phyloP scores from a whole-genome alignment of 495 filamentous ascomycete species.

The Aspergillus affinis region DNA sequence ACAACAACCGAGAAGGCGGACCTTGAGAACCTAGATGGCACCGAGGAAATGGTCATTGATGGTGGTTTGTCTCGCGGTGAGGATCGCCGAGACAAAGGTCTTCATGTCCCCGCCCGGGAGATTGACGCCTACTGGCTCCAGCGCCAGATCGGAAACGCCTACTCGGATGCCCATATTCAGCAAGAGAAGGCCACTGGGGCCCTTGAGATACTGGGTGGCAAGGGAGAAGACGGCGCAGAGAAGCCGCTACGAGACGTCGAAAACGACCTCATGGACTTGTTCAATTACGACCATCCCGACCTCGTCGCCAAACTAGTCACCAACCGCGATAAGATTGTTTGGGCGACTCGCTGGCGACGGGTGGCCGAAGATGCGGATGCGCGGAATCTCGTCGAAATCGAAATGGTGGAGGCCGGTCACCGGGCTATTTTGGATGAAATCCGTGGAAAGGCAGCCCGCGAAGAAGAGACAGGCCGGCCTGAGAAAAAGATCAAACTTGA shows the following conservation, averaged over 20 bases:
- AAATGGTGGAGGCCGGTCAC: slow-evolving; percentile 89
- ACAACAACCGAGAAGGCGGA: slow-evolving; percentile 48
- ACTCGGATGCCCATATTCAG: slow-evolving; percentile 85
- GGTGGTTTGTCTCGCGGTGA: slow-evolving; percentile 46
- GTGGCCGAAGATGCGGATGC: slow-evolving; percentile 80
- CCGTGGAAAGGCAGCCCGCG: slow-evolving; percentile 59
- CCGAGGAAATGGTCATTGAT: slow-evolving; percentile 81
- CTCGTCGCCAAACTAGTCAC: slow-evolving; percentile 89
- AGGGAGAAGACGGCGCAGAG: slow-evolving; percentile 76
- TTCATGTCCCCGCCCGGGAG: slow-evolving; percentile 71
- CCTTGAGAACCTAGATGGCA: slow-evolving; percentile 42
- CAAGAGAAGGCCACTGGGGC: slow-evolving; percentile 84
- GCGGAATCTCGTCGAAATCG: slow-evolving; percentile 73
- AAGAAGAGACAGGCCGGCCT: slow-evolving; percentile 52
- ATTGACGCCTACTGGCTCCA: slow-evolving; percentile 99
- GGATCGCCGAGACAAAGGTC: slow-evolving; percentile 52
- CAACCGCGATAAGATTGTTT: slow-evolving; percentile 89
- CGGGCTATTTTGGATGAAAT: slow-evolving; percentile 85
- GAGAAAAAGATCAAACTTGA: slow-evolving; percentile 81
- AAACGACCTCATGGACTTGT: slow-evolving; percentile 96
- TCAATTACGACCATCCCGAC: slow-evolving; percentile 95
- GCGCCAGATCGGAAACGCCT: slow-evolving; percentile 82
- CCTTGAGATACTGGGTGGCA: slow-evolving; percentile 74
- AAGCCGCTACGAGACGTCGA: slow-evolving; percentile 87
- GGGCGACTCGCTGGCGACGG: slow-evolving; percentile 85